Percentiles rank a stretch among this genome's conserved stretches.
Evolutionary conservation across 305 asterid species (phyloP).

Genomic region (Fraxinus platypoda): DNA sequence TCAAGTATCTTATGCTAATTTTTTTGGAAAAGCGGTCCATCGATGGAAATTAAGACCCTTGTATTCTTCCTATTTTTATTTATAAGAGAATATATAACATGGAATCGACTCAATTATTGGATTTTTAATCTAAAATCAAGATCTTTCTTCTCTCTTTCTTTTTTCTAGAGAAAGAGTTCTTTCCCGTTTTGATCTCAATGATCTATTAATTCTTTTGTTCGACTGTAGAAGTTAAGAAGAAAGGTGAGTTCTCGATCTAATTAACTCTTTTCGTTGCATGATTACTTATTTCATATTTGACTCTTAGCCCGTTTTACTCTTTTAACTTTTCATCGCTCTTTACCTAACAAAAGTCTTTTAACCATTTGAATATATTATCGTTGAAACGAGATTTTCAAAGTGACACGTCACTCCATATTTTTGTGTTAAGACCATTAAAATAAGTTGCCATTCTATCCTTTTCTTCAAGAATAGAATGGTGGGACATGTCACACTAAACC

Average conservation of each 20-base stretch:
- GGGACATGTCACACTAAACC: slow-evolving; percentile 6
- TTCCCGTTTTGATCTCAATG: neutral
- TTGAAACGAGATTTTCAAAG: neutral
- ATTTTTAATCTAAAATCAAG: neutral
- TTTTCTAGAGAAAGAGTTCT: neutral
- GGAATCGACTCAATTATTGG: neutral
- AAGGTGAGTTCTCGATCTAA: neutral
- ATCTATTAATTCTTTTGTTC: neutral
- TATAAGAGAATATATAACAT: neutral
- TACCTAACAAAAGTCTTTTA: neutral
- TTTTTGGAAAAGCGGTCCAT: neutral
- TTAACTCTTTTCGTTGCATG: neutral
- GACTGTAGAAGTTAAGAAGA: neutral
- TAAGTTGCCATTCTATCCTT: neutral
- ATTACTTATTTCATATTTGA: neutral
- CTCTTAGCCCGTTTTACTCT: neutral
- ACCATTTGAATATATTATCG: neutral
- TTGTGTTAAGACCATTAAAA: neutral
- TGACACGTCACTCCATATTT: neutral
- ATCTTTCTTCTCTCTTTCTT: neutral
- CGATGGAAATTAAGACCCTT: slow-evolving; percentile 7
- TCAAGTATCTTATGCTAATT: slow-evolving; percentile 26
- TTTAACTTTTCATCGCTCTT: neutral
- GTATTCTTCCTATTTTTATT: neutral
- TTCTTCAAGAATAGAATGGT: neutral